Base-by-base conservation (phyloP, 345 rosid species). In the Aegle marmelos region DNA sequence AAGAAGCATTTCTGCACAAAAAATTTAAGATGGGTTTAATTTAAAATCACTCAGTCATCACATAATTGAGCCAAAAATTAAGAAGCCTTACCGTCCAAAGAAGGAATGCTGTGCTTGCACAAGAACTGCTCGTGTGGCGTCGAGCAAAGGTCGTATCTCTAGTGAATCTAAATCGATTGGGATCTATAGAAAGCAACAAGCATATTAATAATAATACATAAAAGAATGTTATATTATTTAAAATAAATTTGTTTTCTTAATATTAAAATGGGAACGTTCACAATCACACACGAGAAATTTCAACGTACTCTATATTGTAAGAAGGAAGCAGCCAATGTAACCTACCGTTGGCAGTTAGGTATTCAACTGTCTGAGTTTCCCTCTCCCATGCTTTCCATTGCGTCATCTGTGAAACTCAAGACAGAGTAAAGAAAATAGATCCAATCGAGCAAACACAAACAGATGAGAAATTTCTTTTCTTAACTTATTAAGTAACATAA, bases 381-480 rank as follows among this genome's bases (percentile, higher is more conserved):
- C 58, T 76, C 84, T 93, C 97, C 97, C 97, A 93, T 21, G 87
- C 81, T 82, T 87, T 76, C 95, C 97, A 91, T 48, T 88, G 86
- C 53, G 79, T 85, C 92, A 93, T 93, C 97, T 93, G 63, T 25
- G 5, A 45, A 45, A 14, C 17, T 45, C 50, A 45, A 45, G 50
- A 45, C 50, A 45, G 50, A 3, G 3, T 45, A 45, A 13, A 13
- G 17, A 45, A 9, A 9, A 9, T 39, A 9, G 45, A n/a, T n/a
- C n/a, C n/a, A 9, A 9, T 4, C 45, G 13, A 39, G 45, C 45
- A 39, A 39, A 39, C 45, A 2, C 9, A 39, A 39, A 2, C 9
- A 39, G 2, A 39, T 39, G 9, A 9, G 13, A 39, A 39, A 10
- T 37, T 37, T 37, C 41, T 37, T 37, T 37, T 37, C 41, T 37